phyloP scores from a whole-genome alignment of 2,329 filamentous ascomycete genomes.

The Blastomyces percursus region DNA sequence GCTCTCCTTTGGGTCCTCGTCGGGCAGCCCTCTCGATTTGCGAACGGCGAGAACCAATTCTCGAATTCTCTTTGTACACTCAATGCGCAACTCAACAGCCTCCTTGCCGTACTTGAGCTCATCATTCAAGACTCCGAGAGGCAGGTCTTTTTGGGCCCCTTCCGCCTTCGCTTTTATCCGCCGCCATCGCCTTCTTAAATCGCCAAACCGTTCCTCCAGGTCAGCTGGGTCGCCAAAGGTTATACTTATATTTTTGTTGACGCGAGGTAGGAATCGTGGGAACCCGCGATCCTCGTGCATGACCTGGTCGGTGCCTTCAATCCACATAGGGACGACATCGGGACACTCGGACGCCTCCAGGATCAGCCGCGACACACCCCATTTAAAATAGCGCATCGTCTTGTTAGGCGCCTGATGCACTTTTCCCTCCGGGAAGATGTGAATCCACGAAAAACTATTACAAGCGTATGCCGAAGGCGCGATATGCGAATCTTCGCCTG shows the following conservation, averaged over 20 bases:
- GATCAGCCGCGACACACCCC: slow-evolving; percentile 85
- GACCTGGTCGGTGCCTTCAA: slow-evolving; percentile 75
- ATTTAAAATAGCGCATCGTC: slow-evolving; percentile 93
- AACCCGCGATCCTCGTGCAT: slow-evolving; percentile 77
- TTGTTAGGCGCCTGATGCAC: slow-evolving; percentile 75
- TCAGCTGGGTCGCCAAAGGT: slow-evolving; percentile 72
- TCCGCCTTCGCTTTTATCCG: slow-evolving; percentile 48
- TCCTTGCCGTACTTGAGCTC: slow-evolving; percentile 59
- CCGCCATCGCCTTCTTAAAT: slow-evolving; percentile 64
- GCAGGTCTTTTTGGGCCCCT: slow-evolving; percentile 23
- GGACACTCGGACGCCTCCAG: slow-evolving; percentile 80
- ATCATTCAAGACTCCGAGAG: slow-evolving; percentile 51
- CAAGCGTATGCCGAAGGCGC: slow-evolving; percentile 60
- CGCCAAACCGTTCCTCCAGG: slow-evolving; percentile 63
- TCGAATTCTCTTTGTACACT: slow-evolving; percentile 68
- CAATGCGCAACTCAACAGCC: slow-evolving; percentile 62
- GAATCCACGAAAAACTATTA: slow-evolving; percentile 72
- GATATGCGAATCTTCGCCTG: slow-evolving; percentile 42
- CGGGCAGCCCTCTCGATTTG: slow-evolving; percentile 58
- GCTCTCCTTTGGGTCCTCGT: slow-evolving; percentile 67
- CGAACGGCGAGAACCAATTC: slow-evolving; percentile 72
- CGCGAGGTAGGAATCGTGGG: slow-evolving; percentile 69
- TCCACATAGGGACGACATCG: slow-evolving; percentile 85
- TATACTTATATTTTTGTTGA: slow-evolving; percentile 58
- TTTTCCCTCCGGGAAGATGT: slow-evolving; percentile 91